These are phyloP conservation scores for Aspergillus costaricaensis DNA, from an alignment of 2,329 filamentous ascomycete species.

Conservation along the genomic window DNA sequence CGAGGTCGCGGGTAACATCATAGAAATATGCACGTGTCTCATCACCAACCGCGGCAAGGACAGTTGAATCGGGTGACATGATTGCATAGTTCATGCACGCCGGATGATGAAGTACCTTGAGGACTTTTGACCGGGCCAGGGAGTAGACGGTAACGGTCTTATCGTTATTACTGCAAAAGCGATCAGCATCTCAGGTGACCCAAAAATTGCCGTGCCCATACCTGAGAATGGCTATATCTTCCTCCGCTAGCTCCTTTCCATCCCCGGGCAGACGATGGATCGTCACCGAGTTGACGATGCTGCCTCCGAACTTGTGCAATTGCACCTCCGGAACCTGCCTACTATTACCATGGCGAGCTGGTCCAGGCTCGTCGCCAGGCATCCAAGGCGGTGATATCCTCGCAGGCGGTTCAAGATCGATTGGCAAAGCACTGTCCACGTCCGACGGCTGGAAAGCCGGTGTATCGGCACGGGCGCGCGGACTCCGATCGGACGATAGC, in stretches of 20 bases:
- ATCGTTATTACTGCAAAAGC: slow-evolving; percentile 79
- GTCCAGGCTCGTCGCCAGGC: slow-evolving; percentile 23
- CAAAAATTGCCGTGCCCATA: slow-evolving; percentile 37
- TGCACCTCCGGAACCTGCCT: slow-evolving; percentile 48
- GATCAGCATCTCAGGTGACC: slow-evolving; percentile 58
- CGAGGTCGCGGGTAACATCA: slow-evolving; percentile 44
- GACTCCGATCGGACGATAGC: slow-evolving; percentile 46
- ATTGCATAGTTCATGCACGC: slow-evolving; percentile 91
- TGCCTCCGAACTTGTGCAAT: slow-evolving; percentile 61
- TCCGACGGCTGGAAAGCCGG: slow-evolving; percentile 45
- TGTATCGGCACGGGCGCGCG: slow-evolving; percentile 41
- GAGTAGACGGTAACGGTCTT: slow-evolving; percentile 83
- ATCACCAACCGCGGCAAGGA: slow-evolving; percentile 84
- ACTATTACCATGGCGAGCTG: slow-evolving; percentile 21
- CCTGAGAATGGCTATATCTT: slow-evolving; percentile 58
- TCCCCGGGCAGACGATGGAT: slow-evolving; percentile 58
- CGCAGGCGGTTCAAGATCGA: slow-evolving; percentile 46
- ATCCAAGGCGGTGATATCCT: slow-evolving; percentile 28
- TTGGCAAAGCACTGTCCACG: slow-evolving; percentile 59
- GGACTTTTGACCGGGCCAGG: slow-evolving; percentile 65
- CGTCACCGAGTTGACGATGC: slow-evolving; percentile 68
- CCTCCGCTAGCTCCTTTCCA: slow-evolving; percentile 49
- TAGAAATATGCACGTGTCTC: slow-evolving; percentile 86
- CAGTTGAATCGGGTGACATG: slow-evolving; percentile 83
- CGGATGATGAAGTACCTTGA: slow-evolving; percentile 72